Evolutionary conservation across 495 filamentous ascomycete genomes (phyloP).

Genomic region (Entonaema liquescens): DNA sequence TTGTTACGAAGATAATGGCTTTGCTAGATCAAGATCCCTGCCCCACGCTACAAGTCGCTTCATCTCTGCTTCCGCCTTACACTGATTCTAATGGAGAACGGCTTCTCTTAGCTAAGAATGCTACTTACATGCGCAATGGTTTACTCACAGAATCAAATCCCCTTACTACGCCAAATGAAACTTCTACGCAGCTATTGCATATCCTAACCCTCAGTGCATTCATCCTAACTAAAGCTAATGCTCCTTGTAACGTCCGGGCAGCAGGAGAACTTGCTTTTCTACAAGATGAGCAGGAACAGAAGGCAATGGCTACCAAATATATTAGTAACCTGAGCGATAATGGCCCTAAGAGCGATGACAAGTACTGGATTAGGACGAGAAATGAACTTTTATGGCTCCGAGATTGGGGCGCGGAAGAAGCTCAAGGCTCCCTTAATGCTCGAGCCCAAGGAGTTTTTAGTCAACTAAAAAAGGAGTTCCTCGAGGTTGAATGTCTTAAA

Average conservation of each 20-base stretch:
- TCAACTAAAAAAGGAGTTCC: slow-evolving; percentile 64
- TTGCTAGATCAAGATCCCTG: slow-evolving; percentile 68
- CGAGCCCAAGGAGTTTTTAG: slow-evolving; percentile 73
- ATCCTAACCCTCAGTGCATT: slow-evolving; percentile 73
- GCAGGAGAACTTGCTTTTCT: slow-evolving; percentile 67
- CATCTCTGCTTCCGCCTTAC: slow-evolving; percentile 54
- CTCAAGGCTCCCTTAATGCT: slow-evolving; percentile 30
- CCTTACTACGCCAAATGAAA: slow-evolving; percentile 70
- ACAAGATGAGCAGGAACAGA: slow-evolving; percentile 70
- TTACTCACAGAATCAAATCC: slow-evolving; percentile 70
- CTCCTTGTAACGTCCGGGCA: slow-evolving; percentile 65
- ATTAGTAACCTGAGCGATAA: slow-evolving; percentile 63
- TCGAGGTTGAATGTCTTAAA: slow-evolving; percentile 81
- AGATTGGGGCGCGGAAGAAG: slow-evolving; percentile 72
- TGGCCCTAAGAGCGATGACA: slow-evolving; percentile 65
- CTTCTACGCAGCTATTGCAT: slow-evolving; percentile 70
- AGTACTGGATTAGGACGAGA: slow-evolving; percentile 72
- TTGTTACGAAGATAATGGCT: slow-evolving; percentile 66
- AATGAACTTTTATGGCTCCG: slow-evolving; percentile 82
- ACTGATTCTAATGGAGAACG: slow-evolving; percentile 41
- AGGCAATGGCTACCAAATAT: slow-evolving; percentile 67
- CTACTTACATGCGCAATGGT: slow-evolving; percentile 58
- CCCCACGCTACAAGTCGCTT: slow-evolving; percentile 54
- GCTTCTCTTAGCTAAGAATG: slow-evolving; percentile 50
- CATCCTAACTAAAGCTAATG: slow-evolving; percentile 67